Percentiles rank a stretch among this genome's conserved stretches.
Evolutionary conservation across 805 yeast genomes (phyloP).

Genomic region (Schizosaccharomyces cryophilus): DNA sequence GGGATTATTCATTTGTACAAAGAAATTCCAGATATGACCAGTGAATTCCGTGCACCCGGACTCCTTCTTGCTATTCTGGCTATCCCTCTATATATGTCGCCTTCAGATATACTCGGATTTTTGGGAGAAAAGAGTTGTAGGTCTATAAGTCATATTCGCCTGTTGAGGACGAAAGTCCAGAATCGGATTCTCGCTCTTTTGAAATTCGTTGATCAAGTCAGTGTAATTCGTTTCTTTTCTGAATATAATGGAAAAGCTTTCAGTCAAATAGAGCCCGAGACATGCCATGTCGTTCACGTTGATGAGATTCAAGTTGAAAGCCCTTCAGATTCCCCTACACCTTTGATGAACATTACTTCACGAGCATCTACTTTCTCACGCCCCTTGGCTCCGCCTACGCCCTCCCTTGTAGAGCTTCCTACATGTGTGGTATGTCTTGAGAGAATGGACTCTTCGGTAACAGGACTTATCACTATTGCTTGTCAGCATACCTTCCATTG

Average conservation of each 20-base stretch:
- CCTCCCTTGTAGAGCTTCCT: conserved; percentile 37
- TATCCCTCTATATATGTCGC: conserved; percentile 67
- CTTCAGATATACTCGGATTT: conserved; percentile 60
- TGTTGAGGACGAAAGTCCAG: conserved; percentile 39
- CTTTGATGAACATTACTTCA: background rate
- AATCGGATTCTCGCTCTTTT: conserved; percentile 54
- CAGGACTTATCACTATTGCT: conserved; percentile 68
- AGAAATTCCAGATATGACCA: background rate
- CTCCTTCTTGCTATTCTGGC: conserved; percentile 59
- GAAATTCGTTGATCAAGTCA: conserved; percentile 34
- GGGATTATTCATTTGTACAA: background rate
- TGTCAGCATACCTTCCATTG: conserved; percentile 90
- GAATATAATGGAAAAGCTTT: conserved; percentile 49
- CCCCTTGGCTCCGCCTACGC: conserved; percentile 11
- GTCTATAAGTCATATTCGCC: conserved; percentile 43
- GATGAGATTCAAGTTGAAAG: conserved; percentile 11
- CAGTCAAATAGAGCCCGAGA: conserved; percentile 72
- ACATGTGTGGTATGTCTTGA: conserved; percentile 86
- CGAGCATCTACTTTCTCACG: background rate
- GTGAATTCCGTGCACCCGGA: background rate
- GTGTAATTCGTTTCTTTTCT: conserved; percentile 40
- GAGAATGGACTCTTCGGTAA: conserved; percentile 53
- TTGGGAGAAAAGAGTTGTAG: conserved; percentile 37
- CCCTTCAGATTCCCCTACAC: background rate
- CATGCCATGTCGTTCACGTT: conserved; percentile 54